Evolutionary conservation across 2,329 filamentous ascomycete species (phyloP), one percentile per base, ranked within the genome.

Genomic region (Sphaerostilbella broomeana): DNA sequence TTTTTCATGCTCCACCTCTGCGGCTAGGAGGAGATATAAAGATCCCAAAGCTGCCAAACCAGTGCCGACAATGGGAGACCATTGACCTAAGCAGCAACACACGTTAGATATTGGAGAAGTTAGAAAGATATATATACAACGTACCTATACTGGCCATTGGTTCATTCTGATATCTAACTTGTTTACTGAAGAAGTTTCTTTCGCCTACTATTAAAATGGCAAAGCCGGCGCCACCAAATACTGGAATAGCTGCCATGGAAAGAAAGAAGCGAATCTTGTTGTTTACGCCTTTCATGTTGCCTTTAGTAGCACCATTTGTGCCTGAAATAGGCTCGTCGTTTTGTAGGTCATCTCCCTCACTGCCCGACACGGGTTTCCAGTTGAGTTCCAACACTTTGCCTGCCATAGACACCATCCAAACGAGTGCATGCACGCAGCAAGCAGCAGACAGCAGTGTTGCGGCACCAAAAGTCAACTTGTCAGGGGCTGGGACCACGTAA

Each of bases 371-470:
- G 27, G 56, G 62, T 45, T 67, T 74, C 74, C 75, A 79, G 43
- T 81, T 81, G 35, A 72, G 69, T 44, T 80, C 70, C 2, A 80
- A 55, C 4, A 84, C 80, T 49, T 78, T 81, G 46, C 76, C 73
- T 71, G 73, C 77, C 58, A 77, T 81, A 1, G 72, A 77, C 0
- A 76, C 62, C 7, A 82, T 57, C 7, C 75, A 78, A 0, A 84
- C 57, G 8, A 83, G 70, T 1, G 78, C 75, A 1, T 79, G 77
- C 3, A 84, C 72, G 42, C 77, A 83, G 44, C 77, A 81, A 2
- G 73, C 80, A 2, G 78, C 77, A 1, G 76, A 70, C 2, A 84
- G 61, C 2, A 84, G 66, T 7, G 74, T 81, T 0, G 66, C 75
- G 0, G 76, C 69, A 32, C 72, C 70, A 51, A 82, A 81, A 0